Evolutionary conservation across 306 rosid species (phyloP), one percentile per base, ranked within the genome.

Genomic region (Boehmeria nivea): DNA sequence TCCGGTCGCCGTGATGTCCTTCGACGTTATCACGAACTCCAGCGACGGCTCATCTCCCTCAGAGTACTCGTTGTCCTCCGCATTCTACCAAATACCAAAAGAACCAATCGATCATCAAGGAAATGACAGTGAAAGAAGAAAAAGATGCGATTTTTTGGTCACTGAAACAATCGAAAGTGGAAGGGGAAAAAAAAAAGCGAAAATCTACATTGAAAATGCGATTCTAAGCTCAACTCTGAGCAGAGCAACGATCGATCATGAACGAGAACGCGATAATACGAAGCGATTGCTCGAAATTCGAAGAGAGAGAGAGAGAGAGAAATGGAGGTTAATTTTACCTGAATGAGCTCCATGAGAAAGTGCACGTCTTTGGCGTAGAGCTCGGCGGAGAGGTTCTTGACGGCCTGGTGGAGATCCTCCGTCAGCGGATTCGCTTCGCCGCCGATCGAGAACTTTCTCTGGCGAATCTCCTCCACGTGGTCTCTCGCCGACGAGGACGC

Each of bases 301-400:
- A n/a, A n/a, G n/a, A n/a, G n/a, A n/a, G n/a, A n/a, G n/a, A n/a
- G n/a, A n/a, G n/a, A n/a, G n/a, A n/a, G n/a, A n/a, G n/a, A n/a
- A n/a, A n/a, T n/a, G n/a, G n/a, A n/a, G n/a, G n/a, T n/a, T n/a
- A n/a, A n/a, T n/a, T n/a, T 21, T 55, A 74, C 95, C 86, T 86
- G 95, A 12, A 87, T 79, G 42, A 87, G 86, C 11, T 87, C 95
- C 95, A 87, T 81, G 16, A 83, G 81, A 33, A 87, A 87, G 63
- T 87, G 93, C 28, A 83, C 86, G 40, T 78, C 86, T 46, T 74
- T 83, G 27, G 88, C 74, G 55, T 87, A 87, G 17, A 87, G 87
- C 20, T 87, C 85, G 0, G 81, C 84, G 0, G 85, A 81, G 39
- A 83, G 83, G 53, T 74, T 67, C 63, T 59, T 76, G 0, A 79